A percentile compares a stretch with the other conserved stretches of the same genome.
Conservation (phyloP, 108 stramenopile genomes). For the Nitzschia inconspicua region DNA sequence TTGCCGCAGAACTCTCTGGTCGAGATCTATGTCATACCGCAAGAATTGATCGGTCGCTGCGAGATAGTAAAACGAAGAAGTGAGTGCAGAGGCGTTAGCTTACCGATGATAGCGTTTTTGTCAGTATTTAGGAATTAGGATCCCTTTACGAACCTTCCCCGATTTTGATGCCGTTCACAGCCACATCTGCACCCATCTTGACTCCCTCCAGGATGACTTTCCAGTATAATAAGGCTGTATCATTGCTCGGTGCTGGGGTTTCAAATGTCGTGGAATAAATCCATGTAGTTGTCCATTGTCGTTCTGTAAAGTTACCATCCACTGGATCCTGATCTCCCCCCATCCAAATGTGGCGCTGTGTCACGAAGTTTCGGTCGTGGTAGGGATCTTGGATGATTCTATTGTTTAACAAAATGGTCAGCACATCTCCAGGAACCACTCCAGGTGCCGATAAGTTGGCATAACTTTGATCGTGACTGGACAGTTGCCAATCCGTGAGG, state of each 20-base stretch:
- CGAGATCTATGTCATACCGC: conserved; percentile 21
- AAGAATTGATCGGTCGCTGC: conserved; percentile 50
- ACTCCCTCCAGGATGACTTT: conserved; percentile 44
- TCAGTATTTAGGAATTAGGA: too few relatives aligned
- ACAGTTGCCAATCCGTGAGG: background rate
- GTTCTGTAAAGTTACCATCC: background rate
- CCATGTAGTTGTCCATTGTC: conserved; percentile 29
- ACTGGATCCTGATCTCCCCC: conserved; percentile 1
- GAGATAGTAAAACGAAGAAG: too few relatives aligned
- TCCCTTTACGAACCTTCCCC: too few relatives aligned
- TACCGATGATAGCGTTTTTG: too few relatives aligned
- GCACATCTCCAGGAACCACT: conserved; percentile 47
- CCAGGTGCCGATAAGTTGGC: conserved; percentile 3
- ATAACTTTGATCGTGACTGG: conserved; percentile 1
- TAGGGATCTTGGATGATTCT: conserved; percentile 44
- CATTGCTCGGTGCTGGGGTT: background rate
- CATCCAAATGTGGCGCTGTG: conserved; percentile 30
- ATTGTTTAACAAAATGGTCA: conserved; percentile 26
- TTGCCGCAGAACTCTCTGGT: background rate
- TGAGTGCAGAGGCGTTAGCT: too few relatives aligned
- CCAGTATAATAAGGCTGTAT: conserved; percentile 1
- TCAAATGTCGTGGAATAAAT: conserved; percentile 29
- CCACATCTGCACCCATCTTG: conserved; percentile 50
- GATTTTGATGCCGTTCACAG: conserved; percentile 17
- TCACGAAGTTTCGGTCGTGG: conserved; percentile 32